Evolutionary conservation across 2,329 filamentous ascomycete species (phyloP).

Genomic region (Sarocladium strictum): DNA sequence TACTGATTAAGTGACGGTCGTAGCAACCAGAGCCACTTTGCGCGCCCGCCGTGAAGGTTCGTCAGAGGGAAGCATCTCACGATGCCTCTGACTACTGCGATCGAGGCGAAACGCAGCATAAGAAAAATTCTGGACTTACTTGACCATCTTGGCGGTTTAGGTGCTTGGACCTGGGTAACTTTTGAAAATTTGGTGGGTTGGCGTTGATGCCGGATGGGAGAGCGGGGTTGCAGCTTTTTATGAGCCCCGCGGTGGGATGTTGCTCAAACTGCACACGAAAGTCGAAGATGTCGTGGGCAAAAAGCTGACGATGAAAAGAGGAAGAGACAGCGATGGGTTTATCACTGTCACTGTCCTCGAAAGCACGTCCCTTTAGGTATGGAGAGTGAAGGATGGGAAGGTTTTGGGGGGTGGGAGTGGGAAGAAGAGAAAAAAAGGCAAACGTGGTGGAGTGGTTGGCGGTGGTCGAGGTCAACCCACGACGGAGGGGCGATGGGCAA

Average conservation of each 20-base stretch:
- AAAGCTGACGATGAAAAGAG: conserved; percentile 8
- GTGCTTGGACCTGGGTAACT: conserved; percentile 31
- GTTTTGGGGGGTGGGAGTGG: conserved; percentile 7
- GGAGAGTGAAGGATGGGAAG: conserved; percentile 1
- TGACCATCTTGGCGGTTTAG: conserved; percentile 97
- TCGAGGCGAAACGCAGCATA: background rate
- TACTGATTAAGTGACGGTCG: background rate
- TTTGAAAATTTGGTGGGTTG: conserved; percentile 8
- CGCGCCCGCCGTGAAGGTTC: background rate
- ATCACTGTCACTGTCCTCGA: conserved; percentile 9
- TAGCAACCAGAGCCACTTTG: background rate
- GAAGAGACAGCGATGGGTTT: conserved; percentile 9
- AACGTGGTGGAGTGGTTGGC: conserved; percentile 1
- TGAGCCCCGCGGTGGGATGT: conserved; percentile 10
- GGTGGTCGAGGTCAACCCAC: background rate
- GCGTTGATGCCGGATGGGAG: conserved; percentile 4
- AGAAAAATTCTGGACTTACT: conserved; percentile 61
- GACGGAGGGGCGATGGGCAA: conserved; percentile 1
- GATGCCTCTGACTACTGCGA: background rate
- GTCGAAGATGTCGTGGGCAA: conserved; percentile 6
- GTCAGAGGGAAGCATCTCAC: background rate
- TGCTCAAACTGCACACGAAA: conserved; percentile 4
- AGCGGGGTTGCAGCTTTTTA: conserved; percentile 8
- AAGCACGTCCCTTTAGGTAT: conserved; percentile 10
- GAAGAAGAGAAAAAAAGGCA: conserved; percentile 8